Base-by-base conservation (phyloP, 768 basidiomycete genomes). In the Thelephora ganbajun region DNA sequence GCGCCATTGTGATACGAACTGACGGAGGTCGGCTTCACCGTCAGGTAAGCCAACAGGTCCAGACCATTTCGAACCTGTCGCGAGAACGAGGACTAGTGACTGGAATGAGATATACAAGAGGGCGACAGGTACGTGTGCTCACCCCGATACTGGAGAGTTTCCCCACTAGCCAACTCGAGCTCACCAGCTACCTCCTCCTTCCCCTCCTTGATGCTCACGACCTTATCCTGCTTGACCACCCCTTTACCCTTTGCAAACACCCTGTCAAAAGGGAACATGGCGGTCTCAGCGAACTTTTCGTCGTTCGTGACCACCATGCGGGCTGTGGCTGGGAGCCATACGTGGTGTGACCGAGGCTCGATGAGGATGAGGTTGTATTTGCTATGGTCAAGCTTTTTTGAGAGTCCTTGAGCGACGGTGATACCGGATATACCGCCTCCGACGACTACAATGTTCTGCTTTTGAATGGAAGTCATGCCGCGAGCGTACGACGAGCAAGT, bases 351-450 rank as follows among this genome's bases (percentile, higher is more conserved):
- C 1, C 71, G 70, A 0, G 71, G 57, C 39, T 68, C 72, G 51
- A 86, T 63, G 52, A 85, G 69, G 48, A 76, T 61, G 49, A 85
- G 56, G 50, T 69, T 67, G 60, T 73, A 69, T 34, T 66, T 66
- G 7, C 63, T 56, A 0, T 69, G 48, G 57, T 76, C 67, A 51
- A 83, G 69, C 39, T 67, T 69, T 11, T 65, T 57, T 2, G 77
- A 72, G 49, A 84, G 75, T 2, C 57, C 58, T 22, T 69, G 67
- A 1, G 69, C 70, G 44, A 72, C 52, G 9, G 64, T 52, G 23
- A 64, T 60, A 11, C 81, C 80, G 1, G 68, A 70, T n/a, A 61
- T 64, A 44, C 77, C 81, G 23, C 76, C 82, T 37, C 79, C 77
- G 45, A 80, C 61, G 52, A 82, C 63, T 23, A 82, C 65, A 52